A percentile compares a stretch with the other conserved stretches of the same genome.
phyloP scores from a whole-genome alignment of 352 stramenopile species.

The Phytophthora hybrid region DNA sequence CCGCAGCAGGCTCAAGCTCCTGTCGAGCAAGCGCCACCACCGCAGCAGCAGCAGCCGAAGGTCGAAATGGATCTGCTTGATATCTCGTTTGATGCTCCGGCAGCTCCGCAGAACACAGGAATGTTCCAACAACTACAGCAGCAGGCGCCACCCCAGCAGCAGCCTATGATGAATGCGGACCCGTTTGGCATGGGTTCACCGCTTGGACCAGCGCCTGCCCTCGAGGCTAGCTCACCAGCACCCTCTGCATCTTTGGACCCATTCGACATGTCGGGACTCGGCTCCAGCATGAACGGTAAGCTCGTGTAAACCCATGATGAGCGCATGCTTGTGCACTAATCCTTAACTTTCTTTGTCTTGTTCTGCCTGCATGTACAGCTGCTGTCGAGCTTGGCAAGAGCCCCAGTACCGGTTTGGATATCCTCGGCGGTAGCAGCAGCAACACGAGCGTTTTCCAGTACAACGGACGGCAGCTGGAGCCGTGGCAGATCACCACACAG shows the following conservation, averaged over 20 bases:
- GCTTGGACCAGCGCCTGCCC: conserved; percentile 38
- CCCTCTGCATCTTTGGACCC: conserved; percentile 60
- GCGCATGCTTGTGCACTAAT: neutral
- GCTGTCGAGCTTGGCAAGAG: conserved; percentile 57
- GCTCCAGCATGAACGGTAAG: conserved; percentile 77
- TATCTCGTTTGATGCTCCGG: conserved; percentile 78
- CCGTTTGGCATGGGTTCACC: conserved; percentile 72
- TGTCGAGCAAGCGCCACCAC: conserved; percentile 40
- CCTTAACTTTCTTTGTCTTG: neutral
- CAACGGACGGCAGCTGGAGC: conserved; percentile 79
- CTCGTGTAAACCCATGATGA: neutral
- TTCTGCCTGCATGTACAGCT: conserved; percentile 36
- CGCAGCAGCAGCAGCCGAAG: conserved; percentile 45
- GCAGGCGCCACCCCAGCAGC: conserved; percentile 41
- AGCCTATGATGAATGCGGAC: conserved; percentile 51
- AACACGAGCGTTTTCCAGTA: conserved; percentile 71
- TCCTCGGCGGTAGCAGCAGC: conserved; percentile 44
- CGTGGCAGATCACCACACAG: conserved; percentile 89
- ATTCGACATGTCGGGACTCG: conserved; percentile 79
- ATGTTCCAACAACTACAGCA: conserved; percentile 53
- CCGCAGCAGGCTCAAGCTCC: conserved; percentile 41
- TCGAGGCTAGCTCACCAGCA: conserved; percentile 41
- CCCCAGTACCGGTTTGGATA: conserved; percentile 38
- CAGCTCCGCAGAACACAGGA: conserved; percentile 42
- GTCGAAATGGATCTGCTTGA: conserved; percentile 86